phyloP scores from a whole-genome alignment of 352 stramenopile genomes.

The Phytophthora aleatoria region DNA sequence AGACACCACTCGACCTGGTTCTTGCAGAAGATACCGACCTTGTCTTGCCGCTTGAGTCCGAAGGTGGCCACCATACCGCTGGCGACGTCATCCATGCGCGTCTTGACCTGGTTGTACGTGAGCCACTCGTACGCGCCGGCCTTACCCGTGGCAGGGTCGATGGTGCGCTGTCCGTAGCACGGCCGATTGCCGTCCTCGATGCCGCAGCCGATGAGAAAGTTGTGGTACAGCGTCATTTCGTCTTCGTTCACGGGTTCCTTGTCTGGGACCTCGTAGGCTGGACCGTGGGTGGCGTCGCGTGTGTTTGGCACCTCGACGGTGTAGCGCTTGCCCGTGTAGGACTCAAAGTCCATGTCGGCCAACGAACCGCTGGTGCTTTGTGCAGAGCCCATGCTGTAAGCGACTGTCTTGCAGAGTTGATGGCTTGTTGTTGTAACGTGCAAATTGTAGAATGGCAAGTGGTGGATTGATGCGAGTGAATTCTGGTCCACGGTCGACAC shows the following conservation, averaged over 20 bases:
- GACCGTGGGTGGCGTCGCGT: conserved; percentile 26
- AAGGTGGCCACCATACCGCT: conserved; percentile 21
- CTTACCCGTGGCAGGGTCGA: conserved; percentile 23
- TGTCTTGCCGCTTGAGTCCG: conserved; percentile 39
- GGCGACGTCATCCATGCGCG: conserved; percentile 29
- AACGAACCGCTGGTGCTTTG: conserved; percentile 40
- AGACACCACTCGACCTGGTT: conserved; percentile 60
- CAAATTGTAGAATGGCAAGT: conserved; percentile 10
- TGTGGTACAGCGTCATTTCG: conserved; percentile 39
- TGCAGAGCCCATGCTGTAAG: conserved; percentile 40
- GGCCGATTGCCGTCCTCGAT: conserved; percentile 25
- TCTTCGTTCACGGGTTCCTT: conserved; percentile 19
- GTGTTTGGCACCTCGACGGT: conserved; percentile 31
- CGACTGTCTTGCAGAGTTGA: neutral
- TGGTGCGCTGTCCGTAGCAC: conserved; percentile 33
- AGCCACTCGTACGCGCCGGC: conserved; percentile 46
- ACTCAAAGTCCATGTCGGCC: conserved; percentile 50
- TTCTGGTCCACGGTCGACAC: conserved; percentile 1
- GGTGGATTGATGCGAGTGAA: neutral
- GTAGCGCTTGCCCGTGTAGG: conserved; percentile 33
- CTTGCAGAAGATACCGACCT: conserved; percentile 50
- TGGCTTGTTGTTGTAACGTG: neutral
- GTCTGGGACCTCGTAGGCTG: conserved; percentile 24
- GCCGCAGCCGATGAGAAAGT: conserved; percentile 32
- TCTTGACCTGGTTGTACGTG: conserved; percentile 42